Base-by-base conservation (phyloP, 2,329 filamentous ascomycete species). In the Colletotrichum scovillei region DNA sequence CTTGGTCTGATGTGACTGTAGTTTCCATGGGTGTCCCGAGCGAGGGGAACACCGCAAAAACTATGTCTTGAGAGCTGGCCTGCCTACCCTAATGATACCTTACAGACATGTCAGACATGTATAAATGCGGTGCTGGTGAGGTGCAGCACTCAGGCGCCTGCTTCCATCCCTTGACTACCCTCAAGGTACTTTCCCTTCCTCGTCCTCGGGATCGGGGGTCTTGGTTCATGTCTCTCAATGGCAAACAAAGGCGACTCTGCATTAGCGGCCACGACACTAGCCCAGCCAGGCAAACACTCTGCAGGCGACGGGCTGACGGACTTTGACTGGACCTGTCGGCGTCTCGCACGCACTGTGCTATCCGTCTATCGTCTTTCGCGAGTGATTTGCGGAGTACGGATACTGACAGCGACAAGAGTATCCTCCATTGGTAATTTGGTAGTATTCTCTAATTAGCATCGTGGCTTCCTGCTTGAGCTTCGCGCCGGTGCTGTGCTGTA, bases 21-120 rank as follows among this genome's bases (percentile, higher is more conserved):
- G 55, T 52, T 52, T 32, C 30, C 63, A 32, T 28, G 58, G 58
- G 59, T 66, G 69, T 73, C 66, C 70, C 70, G 67, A 70, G 42
- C n/a, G 55, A 64, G 42, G 64, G 70, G 70, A 73, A 70, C 66
- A 14, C 70, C 35, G 46, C 63, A 67, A 8, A 71, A 28, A 35
- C 32, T 5, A 35, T 35, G 32, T 35, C 32, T 12, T 35, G 32
- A 35, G 32, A 35, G 32, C 32, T 35, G 32, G 32, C 55, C 42
- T 62, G 8, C 22, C 32, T 46, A 55, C 49, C 42, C 19, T 49
- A 22, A 8, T 3, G 7, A 22, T 49, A 49, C 42, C 42, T n/a
- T 8, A 49, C 4, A 49, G 19, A 22, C 42, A n/a, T 49, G 19
- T 49, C 4, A 49, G 19, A 22, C 42, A n/a, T 49, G 19, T 49